These are phyloP conservation scores for Dalechampia spathulata DNA, from an alignment of 441 rosid genomes.

Conservation along the genomic window DNA sequence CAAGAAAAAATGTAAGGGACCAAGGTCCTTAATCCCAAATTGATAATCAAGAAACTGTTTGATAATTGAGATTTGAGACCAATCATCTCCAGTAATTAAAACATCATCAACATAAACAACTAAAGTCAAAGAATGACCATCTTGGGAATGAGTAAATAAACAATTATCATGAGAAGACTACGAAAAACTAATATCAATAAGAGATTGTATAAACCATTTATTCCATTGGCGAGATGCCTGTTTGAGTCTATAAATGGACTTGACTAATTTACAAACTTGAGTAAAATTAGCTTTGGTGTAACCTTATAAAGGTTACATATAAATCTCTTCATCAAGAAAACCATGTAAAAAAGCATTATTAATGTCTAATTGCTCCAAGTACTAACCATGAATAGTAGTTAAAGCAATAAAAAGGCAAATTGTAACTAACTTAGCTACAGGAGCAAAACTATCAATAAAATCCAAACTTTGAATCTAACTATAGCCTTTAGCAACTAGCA, in stretches of 20 bases:
- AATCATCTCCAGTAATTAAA: neutral
- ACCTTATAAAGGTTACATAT: neutral
- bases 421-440: too few relatives aligned
- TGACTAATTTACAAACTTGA: too few relatives aligned
- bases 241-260: neutral
- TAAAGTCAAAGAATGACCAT: neutral
- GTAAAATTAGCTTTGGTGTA: too few relatives aligned
- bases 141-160: too few relatives aligned
- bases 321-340: neutral
- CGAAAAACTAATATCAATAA: too few relatives aligned
- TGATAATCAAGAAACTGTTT: neutral
- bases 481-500: neutral
- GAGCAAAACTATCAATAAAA: neutral
- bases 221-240: neutral
- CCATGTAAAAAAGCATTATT: neutral
- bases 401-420: neutral
- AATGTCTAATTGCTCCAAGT: neutral
- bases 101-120: neutral
- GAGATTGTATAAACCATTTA: too few relatives aligned
- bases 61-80: neutral
- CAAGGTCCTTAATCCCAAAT: neutral
- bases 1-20: neutral
- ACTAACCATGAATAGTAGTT: neutral
- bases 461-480: neutral
- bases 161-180: too few relatives aligned